Conservation (phyloP, 106 monocot species). For the Dendrobium nobile region DNA sequence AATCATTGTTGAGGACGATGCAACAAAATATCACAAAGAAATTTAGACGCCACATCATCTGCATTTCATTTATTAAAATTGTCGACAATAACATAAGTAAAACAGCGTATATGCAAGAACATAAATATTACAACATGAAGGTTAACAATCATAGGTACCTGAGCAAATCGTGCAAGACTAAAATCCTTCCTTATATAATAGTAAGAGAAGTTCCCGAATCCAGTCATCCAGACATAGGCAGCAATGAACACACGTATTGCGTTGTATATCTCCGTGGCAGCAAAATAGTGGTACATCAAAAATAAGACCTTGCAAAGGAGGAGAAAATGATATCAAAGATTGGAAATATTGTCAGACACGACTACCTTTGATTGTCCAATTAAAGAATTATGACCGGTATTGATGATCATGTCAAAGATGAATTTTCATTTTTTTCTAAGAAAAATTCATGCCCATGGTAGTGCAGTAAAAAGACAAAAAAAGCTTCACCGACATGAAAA, state of each 20-base stretch:
- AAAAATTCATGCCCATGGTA: not conserved
- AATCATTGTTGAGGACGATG: conserved; percentile 95
- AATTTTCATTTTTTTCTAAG: not conserved
- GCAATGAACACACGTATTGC: conserved; percentile 96
- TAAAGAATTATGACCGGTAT: not conserved
- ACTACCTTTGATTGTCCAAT: not conserved
- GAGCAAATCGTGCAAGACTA: conserved; percentile 81
- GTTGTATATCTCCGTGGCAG: conserved; percentile 90
- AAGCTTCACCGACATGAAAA: not conserved
- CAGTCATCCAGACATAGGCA: conserved; percentile 98
- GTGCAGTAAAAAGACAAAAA: not conserved
- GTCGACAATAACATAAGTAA: not conserved
- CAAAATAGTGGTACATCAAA: conserved; percentile 97
- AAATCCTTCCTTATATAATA: conserved; percentile 93
- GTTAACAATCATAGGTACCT: conserved; percentile 35
- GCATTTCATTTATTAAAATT: conserved; percentile 21
- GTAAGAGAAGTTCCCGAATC: conserved; percentile 95
- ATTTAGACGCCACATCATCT: conserved; percentile 99
- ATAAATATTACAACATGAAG: conserved; percentile 2
- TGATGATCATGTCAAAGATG: not conserved
- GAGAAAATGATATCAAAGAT: not conserved
- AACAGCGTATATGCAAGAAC: not conserved
- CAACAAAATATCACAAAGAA: conserved; percentile 87
- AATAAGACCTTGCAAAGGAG: conserved; percentile 60
- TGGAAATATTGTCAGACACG: not conserved